A percentile compares a stretch with the other conserved stretches of the same genome.
phyloP scores from a whole-genome alignment of 2,329 filamentous ascomycete genomes.

The Pyricularia grisea region DNA sequence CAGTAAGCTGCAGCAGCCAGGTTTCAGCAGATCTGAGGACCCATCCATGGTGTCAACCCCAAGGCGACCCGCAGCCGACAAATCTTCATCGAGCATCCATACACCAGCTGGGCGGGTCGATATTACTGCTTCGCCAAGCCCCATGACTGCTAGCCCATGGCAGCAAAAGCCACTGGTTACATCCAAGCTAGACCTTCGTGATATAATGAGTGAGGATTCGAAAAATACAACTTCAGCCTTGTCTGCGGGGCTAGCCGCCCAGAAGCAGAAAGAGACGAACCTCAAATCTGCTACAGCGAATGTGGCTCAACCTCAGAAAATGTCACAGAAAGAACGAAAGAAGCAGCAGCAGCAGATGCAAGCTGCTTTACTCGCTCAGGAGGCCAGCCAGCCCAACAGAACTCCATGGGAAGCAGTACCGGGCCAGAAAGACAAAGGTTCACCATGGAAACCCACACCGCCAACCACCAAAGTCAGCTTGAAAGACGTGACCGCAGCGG shows the following conservation, averaged over 20 bases:
- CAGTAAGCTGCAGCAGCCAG: neutral
- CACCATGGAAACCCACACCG: conserved; percentile 6
- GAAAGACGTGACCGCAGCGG: neutral
- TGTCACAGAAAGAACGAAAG: conserved; percentile 85
- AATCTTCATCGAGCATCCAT: neutral
- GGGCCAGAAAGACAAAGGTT: neutral
- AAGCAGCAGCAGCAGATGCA: conserved; percentile 61
- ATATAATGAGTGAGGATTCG: conserved; percentile 60
- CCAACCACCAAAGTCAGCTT: neutral
- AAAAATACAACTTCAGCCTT: conserved; percentile 37
- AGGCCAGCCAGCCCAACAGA: conserved; percentile 5
- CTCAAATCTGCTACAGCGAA: conserved; percentile 23
- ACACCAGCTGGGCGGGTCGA: neutral
- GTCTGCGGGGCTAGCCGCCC: conserved; percentile 43
- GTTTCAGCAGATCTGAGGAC: neutral
- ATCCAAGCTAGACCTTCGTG: conserved; percentile 61
- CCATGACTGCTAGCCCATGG: neutral
- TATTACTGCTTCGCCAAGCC: neutral
- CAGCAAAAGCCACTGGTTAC: conserved; percentile 19
- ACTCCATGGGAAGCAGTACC: neutral
- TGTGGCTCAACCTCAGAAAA: conserved; percentile 33
- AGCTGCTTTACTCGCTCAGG: conserved; percentile 27
- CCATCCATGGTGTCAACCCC: neutral
- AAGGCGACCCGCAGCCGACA: neutral
- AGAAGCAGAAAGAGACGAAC: conserved; percentile 30